Percentiles rank a stretch among this genome's conserved stretches.
Conservation (phyloP, 768 basidiomycete genomes). For the Hericium erinaceus region DNA sequence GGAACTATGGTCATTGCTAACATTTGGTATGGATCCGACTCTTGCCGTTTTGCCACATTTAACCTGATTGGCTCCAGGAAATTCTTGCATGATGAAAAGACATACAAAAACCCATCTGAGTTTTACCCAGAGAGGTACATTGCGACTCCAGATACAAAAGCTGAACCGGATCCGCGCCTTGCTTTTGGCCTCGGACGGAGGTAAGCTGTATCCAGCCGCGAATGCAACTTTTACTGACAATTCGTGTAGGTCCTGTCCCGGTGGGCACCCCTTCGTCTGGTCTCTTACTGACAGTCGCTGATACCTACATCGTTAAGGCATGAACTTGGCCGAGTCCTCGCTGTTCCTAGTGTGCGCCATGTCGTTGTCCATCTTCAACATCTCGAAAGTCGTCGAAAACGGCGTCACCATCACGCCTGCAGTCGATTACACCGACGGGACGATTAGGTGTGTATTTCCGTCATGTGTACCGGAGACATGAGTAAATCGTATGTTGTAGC, state of each 20-base stretch:
- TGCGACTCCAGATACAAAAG: neutral
- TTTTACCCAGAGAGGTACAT: neutral
- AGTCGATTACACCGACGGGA: neutral
- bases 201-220: neutral
- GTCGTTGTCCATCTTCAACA: neutral
- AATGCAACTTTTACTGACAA: neutral
- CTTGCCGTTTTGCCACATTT: neutral
- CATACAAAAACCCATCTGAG: constrained; percentile 22
- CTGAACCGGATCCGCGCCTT: neutral
- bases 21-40: neutral
- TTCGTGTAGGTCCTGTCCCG: neutral
- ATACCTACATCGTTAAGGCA: neutral
- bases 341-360: neutral
- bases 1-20: constrained; percentile 9
- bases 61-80: constrained; percentile 12
- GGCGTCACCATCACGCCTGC: neutral
- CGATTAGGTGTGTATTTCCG: neutral
- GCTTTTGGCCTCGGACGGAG: neutral
- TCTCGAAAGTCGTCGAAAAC: neutral
- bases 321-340: neutral
- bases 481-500: constrained; percentile 3
- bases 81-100: constrained; percentile 22
- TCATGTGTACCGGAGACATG: too few species aligned
- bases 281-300: too few species aligned
- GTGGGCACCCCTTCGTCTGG: neutral